phyloP scores from a whole-genome alignment of 139 green algal genomes.

The Coccomyxa sp. region DNA sequence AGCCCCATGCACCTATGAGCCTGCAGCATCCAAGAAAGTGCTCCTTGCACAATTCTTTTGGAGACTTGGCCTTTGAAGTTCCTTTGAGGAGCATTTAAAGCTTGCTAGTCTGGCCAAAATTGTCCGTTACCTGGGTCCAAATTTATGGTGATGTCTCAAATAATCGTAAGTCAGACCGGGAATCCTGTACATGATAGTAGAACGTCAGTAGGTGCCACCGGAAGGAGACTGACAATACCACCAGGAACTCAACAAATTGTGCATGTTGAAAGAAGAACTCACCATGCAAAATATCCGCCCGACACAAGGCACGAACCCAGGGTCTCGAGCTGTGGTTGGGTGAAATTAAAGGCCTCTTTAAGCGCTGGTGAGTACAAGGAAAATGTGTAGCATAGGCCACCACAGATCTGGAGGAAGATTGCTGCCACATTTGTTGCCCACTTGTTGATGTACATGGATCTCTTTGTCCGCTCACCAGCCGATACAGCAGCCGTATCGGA shows the following conservation, averaged over 20 bases:
- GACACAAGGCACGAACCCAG: neutral
- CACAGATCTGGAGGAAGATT: neutral
- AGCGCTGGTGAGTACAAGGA: neutral
- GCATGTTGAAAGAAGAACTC: neutral
- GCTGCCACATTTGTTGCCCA: neutral
- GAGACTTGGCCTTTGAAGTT: neutral
- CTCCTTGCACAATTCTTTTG: neutral
- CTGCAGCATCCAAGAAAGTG: neutral
- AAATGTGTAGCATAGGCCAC: conserved; percentile 3
- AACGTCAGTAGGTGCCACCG: neutral
- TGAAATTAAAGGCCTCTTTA: neutral
- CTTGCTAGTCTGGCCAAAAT: neutral
- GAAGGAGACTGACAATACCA: neutral
- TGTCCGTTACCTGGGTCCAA: neutral
- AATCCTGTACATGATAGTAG: neutral
- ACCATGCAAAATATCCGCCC: neutral
- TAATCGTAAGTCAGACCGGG: neutral
- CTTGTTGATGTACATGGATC: conserved; percentile 4
- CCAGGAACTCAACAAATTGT: neutral
- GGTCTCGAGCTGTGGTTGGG: neutral
- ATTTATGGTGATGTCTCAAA: neutral
- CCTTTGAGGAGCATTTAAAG: neutral
- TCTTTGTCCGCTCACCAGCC: too few relatives aligned
- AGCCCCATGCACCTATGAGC: neutral
- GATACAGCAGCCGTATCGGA: too few relatives aligned